These are phyloP conservation scores for Fusarium euwallaceae DNA, from an alignment of 2,329 filamentous ascomycete genomes.

Conservation along the genomic window DNA sequence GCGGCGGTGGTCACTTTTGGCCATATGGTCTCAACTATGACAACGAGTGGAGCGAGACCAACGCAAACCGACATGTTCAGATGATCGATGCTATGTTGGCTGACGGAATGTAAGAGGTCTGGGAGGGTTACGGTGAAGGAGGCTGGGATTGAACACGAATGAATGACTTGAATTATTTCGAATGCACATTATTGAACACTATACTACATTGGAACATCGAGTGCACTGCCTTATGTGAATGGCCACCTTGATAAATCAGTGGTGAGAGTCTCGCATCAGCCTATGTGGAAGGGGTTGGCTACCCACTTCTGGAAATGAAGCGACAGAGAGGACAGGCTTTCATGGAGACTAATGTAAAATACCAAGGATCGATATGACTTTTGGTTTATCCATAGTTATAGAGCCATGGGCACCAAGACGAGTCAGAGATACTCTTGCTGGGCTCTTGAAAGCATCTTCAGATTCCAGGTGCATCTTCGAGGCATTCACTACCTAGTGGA, in stretches of 20 bases:
- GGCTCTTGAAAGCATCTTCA: too few species aligned
- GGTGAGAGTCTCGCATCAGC: background rate
- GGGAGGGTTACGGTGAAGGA: background rate
- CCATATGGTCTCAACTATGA: slow-evolving; percentile 60
- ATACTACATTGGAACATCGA: too few species aligned
- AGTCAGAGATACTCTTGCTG: background rate
- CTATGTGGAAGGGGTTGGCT: background rate
- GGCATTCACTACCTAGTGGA: background rate
- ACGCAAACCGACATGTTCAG: slow-evolving; percentile 58
- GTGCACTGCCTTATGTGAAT: background rate
- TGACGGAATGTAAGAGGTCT: slow-evolving; percentile 49
- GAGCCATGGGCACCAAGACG: background rate
- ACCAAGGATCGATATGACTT: background rate
- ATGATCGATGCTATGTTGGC: slow-evolving; percentile 60
- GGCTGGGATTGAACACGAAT: background rate
- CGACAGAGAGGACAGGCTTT: background rate
- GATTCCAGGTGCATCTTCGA: background rate
- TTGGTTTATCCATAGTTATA: background rate
- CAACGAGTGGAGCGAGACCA: slow-evolving; percentile 60
- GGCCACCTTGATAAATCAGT: background rate
- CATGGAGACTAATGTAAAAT: background rate
- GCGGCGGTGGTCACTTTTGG: slow-evolving; percentile 57
- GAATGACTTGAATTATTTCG: background rate
- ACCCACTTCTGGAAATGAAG: background rate
- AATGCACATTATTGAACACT: background rate